Evolutionary conservation across 1,284 basidiomycete genomes (phyloP), one percentile per base, ranked within the genome.

Genomic region (Bondarzewia mesenterica): DNA sequence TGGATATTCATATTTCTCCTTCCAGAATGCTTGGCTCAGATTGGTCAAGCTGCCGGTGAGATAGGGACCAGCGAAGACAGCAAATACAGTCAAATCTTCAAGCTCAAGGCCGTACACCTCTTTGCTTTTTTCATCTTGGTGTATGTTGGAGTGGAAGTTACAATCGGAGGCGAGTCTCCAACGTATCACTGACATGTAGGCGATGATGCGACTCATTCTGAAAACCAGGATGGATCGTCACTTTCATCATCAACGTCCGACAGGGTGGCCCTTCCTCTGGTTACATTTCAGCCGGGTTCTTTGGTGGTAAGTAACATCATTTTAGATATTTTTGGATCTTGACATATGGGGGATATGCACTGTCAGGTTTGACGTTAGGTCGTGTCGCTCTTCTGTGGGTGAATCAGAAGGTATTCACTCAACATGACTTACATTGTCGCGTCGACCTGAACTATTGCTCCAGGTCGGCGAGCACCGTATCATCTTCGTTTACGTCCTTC

Each of bases 201-300:
- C 15, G 25, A 23, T n/a, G 7, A 1, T 21, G 4, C 26, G 22
- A 7, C 26, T n/a, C 15, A 7, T 16, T 12, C 20, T 18, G n/a
- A 20, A 10, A 10, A 20, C 7, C 37, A 61, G 60, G 59, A 3
- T 49, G 75, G 75, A 77, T 72, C 44, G 75, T 78, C 18, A 76
- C 74, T 1, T 77, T 71, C 49, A 61, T 77, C 29, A 68, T 70
- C n/a, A 54, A 70, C 8, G 63, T 68, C 8, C 68, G 75, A 6
- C 63, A 63, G 0, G 75, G 76, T 35, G 75, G 75, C 0, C 57
- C 70, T 1, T 72, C 69, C 0, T 67, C 73, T 32, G 75, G 74
- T 10, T 77, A 76, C 55, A 71, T 76, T 54, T 72, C 73, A 4
- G 64, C 72, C 1, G 75, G 75, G 20, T 77, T 77, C 58, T 77